Evolutionary conservation across 805 yeast genomes (phyloP), one percentile per base, ranked within the genome.

Genomic region (Tetrapisispora taiwanensis): DNA sequence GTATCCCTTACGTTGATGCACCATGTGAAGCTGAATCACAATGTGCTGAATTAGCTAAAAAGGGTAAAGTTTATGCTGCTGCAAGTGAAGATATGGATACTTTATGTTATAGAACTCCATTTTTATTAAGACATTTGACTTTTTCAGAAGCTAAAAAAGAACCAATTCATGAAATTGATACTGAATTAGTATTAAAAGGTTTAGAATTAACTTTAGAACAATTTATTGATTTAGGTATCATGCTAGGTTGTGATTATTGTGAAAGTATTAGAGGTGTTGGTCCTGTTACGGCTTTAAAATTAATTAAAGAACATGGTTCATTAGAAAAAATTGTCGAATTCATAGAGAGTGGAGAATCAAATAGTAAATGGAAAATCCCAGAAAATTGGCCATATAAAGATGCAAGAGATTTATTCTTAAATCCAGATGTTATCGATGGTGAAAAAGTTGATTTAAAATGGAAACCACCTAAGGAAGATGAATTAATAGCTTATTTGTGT

Each of bases 81-180:
- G 98, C 97, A 1, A 84, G 95, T 6, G 98, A 92, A 62, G 98
- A 92, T 76, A 92, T 92, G 98, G 98, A 92, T 66, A 92, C 98
- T 1, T 63, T 92, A 45, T 92, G 97, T 58, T 92, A 90, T 60
- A 81, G 78, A 45, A 85, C 97, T 1, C 92, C 95, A 6, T 78
- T 68, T 47, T 67, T 92, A 43, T 70, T 92, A 48, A 75, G 98
- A 52, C 95, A 92, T 61, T 72, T 92, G 62, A 92, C 97, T 0
- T 92, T 89, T 52, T 79, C 97, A 1, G 98, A 92, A 59, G 90
- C 95, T 26, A 75, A 95, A 55, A 92, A 92, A 62, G 76, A 85
- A 62, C 97, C 97, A 13, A 82, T 92, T 41, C 86, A 85, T 50
- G 96, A 92, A 60, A 79, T 86, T 43, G 73, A 78, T 48, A 76